phyloP scores from a whole-genome alignment of 2,329 filamentous ascomycete genomes.

The Colletotrichum tropicicola region DNA sequence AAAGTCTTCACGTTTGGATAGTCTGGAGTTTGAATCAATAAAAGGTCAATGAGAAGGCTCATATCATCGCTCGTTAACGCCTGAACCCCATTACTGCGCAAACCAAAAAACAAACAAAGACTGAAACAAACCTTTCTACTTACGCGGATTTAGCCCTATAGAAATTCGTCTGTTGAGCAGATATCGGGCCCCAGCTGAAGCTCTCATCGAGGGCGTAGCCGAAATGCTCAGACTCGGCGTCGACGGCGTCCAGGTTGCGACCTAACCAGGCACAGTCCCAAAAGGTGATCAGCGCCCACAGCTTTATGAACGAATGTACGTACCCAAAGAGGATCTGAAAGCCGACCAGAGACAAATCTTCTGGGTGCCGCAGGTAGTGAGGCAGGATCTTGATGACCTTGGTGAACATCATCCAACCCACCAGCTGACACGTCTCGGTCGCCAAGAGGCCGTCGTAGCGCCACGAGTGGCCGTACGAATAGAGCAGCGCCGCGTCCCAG shows the following conservation, averaged over 20 bases:
- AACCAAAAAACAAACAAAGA: too few relatives aligned
- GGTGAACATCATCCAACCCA: conserved; percentile 59
- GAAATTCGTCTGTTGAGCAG: too few relatives aligned
- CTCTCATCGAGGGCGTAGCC: neutral
- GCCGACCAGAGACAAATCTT: conserved; percentile 60
- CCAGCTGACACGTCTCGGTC: conserved; percentile 15
- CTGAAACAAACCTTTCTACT: too few relatives aligned
- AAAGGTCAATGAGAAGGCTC: too few relatives aligned
- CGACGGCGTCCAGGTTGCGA: conserved; percentile 41
- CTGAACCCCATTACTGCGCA: too few relatives aligned
- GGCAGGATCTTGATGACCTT: conserved; percentile 67
- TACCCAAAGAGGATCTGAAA: conserved; percentile 64
- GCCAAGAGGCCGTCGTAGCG: neutral
- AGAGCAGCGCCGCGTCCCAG: conserved; percentile 56
- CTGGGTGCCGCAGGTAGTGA: conserved; percentile 59
- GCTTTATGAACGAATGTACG: conserved; percentile 64
- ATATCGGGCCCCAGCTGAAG: neutral
- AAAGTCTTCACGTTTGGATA: too few relatives aligned
- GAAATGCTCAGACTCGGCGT: conserved; percentile 6
- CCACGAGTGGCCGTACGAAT: conserved; percentile 30
- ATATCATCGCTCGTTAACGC: too few relatives aligned
- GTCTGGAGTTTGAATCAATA: too few relatives aligned
- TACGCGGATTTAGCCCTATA: too few relatives aligned
- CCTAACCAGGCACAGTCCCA: conserved; percentile 54
- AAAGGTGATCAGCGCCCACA: conserved; percentile 63